A percentile compares a stretch with the other conserved stretches of the same genome.
phyloP scores from a whole-genome alignment of 2,329 filamentous ascomycete genomes.

The Exophiala sideris region DNA sequence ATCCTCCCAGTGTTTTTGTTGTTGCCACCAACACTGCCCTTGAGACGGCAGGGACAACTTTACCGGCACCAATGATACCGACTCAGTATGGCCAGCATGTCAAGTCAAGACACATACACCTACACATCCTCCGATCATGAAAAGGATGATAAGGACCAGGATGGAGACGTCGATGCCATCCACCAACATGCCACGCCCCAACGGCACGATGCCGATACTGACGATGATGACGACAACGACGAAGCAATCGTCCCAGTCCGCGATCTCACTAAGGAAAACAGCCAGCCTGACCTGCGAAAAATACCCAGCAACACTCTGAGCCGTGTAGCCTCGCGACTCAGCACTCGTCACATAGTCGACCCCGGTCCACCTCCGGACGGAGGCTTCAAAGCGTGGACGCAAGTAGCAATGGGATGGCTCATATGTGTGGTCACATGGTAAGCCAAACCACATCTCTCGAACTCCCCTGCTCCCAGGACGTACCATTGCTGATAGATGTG shows the following conservation, averaged over 20 bases:
- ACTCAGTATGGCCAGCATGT: slow-evolving; percentile 8
- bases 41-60: too few species aligned
- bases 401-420: slow-evolving; percentile 51
- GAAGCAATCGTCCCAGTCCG: not conserved
- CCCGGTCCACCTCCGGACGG: slow-evolving; percentile 24
- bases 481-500: not conserved
- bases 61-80: not conserved
- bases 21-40: not conserved
- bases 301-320: slow-evolving; percentile 19
- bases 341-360: slow-evolving; percentile 19
- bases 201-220: not conserved
- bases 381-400: slow-evolving; percentile 54
- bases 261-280: slow-evolving; percentile 9
- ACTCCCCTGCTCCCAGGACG: too few species aligned
- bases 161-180: slow-evolving; percentile 18
- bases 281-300: slow-evolving; percentile 11
- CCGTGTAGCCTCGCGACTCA: slow-evolving; percentile 18
- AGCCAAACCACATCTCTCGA: not conserved
- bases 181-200: not conserved
- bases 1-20: not conserved
- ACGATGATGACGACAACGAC: not conserved
- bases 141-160: not conserved
- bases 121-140: too few species aligned
- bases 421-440: slow-evolving; percentile 57
- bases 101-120: slow-evolving; percentile 11